A percentile compares a stretch with the other conserved stretches of the same genome.
Evolutionary conservation across 148 eudicot species (phyloP).

Genomic region (Chenopodium quinoa): DNA sequence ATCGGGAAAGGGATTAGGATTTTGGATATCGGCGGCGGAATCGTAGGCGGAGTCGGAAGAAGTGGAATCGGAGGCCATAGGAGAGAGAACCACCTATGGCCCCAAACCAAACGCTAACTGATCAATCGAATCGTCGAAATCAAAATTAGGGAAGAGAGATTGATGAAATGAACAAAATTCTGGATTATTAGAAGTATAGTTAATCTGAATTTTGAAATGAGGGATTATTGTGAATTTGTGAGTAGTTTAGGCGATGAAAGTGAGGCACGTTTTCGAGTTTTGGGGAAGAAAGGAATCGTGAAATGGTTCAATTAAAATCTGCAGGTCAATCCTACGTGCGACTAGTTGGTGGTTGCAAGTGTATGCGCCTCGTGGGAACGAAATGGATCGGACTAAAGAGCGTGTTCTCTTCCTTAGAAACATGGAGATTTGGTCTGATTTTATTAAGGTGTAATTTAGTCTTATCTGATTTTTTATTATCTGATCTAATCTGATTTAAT

Average conservation of each 20-base stretch:
- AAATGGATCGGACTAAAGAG: neutral
- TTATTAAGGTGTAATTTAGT: no score
- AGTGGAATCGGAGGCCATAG: conserved; percentile 50
- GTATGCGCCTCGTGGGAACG: neutral
- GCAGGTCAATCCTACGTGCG: neutral
- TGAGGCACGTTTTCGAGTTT: neutral
- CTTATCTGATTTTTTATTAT: no score
- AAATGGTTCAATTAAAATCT: neutral
- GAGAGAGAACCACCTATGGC: conserved; percentile 6
- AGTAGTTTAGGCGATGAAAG: neutral
- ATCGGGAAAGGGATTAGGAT: conserved; percentile 39
- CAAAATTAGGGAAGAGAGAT: neutral
- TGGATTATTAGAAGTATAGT: no score
- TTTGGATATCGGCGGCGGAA: conserved; percentile 30
- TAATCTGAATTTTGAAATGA: no score
- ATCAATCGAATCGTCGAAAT: neutral
- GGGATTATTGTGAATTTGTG: no score
- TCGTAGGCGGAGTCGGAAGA: conserved; percentile 38
- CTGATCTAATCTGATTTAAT: no score
- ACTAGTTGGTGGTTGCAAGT: neutral
- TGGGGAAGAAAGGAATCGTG: neutral
- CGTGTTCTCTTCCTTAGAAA: no score
- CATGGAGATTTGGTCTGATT: no score
- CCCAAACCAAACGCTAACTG: neutral
- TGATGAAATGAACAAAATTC: no score